A percentile compares a stretch with the other conserved stretches of the same genome.
Conservation (phyloP, 2,329 filamentous ascomycete species). For the Hymenoscyphus salicellus region DNA sequence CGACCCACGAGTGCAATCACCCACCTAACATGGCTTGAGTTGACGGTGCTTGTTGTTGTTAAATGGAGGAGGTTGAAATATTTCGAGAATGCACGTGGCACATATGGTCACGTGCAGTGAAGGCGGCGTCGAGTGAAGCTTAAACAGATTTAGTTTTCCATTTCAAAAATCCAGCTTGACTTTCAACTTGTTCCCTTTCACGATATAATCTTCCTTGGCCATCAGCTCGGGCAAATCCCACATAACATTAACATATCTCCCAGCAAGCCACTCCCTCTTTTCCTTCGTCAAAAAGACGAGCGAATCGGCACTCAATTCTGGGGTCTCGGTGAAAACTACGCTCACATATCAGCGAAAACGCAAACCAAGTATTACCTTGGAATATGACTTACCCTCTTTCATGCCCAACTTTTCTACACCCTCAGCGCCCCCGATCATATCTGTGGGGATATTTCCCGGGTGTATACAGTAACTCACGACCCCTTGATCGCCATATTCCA, state of each 20-base stretch:
- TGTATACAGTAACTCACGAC: slow-evolving; percentile 41
- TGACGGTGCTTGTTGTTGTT: too few relatives aligned
- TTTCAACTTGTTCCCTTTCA: slow-evolving; percentile 37
- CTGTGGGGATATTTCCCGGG: slow-evolving; percentile 35
- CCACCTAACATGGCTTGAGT: background rate
- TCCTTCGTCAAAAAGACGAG: slow-evolving; percentile 43
- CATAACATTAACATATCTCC: slow-evolving; percentile 43
- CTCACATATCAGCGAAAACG: slow-evolving; percentile 31
- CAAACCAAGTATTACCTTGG: background rate
- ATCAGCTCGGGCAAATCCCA: slow-evolving; percentile 49
- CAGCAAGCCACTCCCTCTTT: slow-evolving; percentile 45
- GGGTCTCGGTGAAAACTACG: slow-evolving; percentile 36
- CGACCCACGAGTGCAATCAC: background rate
- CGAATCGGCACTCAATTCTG: slow-evolving; percentile 42
- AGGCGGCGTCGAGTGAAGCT: background rate
- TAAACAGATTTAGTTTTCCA: background rate
- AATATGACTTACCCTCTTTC: slow-evolving; percentile 15
- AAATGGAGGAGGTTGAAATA: background rate
- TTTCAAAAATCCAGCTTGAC: slow-evolving; percentile 25
- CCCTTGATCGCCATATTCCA: slow-evolving; percentile 45
- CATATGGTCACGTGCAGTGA: background rate
- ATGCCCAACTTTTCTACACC: slow-evolving; percentile 14
- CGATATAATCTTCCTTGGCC: slow-evolving; percentile 42
- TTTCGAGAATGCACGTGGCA: background rate
- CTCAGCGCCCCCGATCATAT: slow-evolving; percentile 20